Evolutionary conservation across 2,329 filamentous ascomycete species (phyloP).

Genomic region (Colletotrichum sp.): DNA sequence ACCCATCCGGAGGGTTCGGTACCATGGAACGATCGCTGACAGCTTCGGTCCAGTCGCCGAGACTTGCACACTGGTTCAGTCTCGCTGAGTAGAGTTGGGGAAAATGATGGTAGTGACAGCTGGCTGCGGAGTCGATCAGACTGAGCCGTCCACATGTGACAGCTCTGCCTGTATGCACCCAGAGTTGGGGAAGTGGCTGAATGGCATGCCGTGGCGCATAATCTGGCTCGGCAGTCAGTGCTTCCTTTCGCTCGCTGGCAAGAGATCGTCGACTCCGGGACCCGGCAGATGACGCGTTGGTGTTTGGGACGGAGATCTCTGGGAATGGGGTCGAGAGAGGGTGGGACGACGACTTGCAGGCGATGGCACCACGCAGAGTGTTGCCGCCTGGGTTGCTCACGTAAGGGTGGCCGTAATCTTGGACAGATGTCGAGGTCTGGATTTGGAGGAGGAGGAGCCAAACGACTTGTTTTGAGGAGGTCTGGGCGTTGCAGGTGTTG

Average conservation of each 20-base stretch:
- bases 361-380: background rate
- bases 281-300: background rate
- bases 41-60: background rate
- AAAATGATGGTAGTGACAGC: background rate
- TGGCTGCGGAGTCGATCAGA: conserved; percentile 1
- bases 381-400: background rate
- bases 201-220: background rate
- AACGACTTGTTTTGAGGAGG: background rate
- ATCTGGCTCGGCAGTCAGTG: background rate
- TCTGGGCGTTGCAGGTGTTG: background rate
- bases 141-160: background rate
- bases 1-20: background rate
- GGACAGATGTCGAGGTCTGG: background rate
- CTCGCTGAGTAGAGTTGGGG: background rate
- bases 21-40: background rate
- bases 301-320: background rate
- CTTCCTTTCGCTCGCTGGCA: background rate
- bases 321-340: background rate
- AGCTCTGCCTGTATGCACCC: background rate
- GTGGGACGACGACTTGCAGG: background rate
- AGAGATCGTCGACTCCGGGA: background rate
- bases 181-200: background rate
- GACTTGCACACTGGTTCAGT: background rate
- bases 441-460: background rate
- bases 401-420: background rate